Base-by-base conservation (phyloP, 805 yeast genomes). In the Spencermartinsiella europaea region DNA sequence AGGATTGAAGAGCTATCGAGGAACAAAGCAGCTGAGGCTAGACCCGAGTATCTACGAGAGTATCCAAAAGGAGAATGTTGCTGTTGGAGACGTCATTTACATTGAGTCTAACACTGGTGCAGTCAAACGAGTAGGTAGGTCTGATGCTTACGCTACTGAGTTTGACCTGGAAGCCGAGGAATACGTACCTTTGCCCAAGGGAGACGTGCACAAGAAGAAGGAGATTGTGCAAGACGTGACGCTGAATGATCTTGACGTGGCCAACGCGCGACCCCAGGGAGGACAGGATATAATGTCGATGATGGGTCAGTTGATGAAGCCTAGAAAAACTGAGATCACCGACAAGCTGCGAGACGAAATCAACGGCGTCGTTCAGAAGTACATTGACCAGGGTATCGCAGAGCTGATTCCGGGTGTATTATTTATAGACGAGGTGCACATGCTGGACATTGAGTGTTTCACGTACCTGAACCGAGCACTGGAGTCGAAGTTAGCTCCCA, bases 91-190 rank as follows among this genome's bases (percentile, higher is more conserved):
- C 68, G 97, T 93, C 43, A 89, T 93, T 53, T 91, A 95, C 64
- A 88, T 93, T 55, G 99, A 93, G 70, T 86, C 97, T 49, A 91
- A 95, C 62, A 91, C 97, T 14, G 99, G 99, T 36, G 88, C 96
- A 19, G 96, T 93, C 35, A 91, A 91, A 62, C 77, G 98, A 61
- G 95, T 93, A 21, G 99, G 99, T 44, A 79, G 99, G 66, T 85
- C 95, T n/a, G 98, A 93, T 66, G 96, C 97, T 0, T 89, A 89
- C 61, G 97, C 99, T 20, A 89, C 99, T 7, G 99, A 93, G 70
- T 93, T 90, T 59, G 99, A 93, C 68, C 77, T 95, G 50, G 98
- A 93, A 74, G 96, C 98, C 21, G 97, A 95, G 69, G 98, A 93
- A 69, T 93, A 93, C 67, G 98, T 93, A 19, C 96, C 99, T 37